A percentile compares a stretch with the other conserved stretches of the same genome.
These are phyloP conservation scores for Fusarium sp. DNA, from an alignment of 2,329 filamentous ascomycete genomes.

Conservation along the genomic window DNA sequence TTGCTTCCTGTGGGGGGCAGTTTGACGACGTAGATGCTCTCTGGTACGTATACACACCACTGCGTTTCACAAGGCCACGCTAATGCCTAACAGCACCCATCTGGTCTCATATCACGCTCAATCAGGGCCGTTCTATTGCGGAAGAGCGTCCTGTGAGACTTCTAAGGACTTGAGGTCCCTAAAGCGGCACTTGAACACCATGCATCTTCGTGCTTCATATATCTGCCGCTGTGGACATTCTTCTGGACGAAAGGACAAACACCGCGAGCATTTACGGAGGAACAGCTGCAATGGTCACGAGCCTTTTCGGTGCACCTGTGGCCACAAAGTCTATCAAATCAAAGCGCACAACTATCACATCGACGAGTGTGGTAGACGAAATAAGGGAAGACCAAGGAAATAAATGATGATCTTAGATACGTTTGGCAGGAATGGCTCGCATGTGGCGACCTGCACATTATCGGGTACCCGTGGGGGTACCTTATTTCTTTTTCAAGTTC, in stretches of 20 bases:
- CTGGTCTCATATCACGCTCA: not conserved
- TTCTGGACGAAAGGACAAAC: not conserved
- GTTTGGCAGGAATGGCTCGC: too few species aligned
- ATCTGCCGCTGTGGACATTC: not conserved
- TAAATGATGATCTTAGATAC: too few species aligned
- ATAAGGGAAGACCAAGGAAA: not conserved
- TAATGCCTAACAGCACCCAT: not conserved
- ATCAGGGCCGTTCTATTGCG: not conserved
- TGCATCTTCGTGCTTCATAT: not conserved
- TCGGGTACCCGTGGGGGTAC: too few species aligned
- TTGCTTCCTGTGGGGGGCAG: not conserved
- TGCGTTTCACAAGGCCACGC: accelerated
- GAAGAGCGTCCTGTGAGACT: not conserved
- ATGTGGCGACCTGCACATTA: too few species aligned
- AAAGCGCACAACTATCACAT: not conserved
- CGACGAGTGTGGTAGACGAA: not conserved
- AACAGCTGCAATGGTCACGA: accelerated
- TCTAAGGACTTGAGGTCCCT: not conserved
- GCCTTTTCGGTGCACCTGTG: not conserved
- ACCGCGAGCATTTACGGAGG: not conserved
- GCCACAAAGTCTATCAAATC: accelerated
- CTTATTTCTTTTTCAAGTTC: too few species aligned
- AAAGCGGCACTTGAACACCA: not conserved
- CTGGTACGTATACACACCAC: not conserved
- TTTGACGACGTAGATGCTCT: not conserved